Evolutionary conservation across 139 green algal species (phyloP).

Genomic region (Pedinophyceae sp.): DNA sequence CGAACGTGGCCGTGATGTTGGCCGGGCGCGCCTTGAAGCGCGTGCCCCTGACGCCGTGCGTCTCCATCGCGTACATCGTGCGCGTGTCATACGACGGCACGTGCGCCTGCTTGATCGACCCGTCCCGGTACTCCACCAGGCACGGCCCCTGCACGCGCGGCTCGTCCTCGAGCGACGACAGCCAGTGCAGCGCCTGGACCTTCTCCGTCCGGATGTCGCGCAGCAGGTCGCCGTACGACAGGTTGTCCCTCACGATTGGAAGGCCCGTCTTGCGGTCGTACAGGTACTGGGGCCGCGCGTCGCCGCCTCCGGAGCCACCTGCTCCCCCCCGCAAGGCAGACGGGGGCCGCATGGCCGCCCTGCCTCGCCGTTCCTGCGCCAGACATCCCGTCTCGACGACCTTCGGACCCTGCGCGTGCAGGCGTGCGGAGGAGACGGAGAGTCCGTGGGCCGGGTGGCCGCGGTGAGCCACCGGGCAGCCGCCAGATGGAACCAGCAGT

Average conservation of each 20-base stretch:
- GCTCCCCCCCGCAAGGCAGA: too few relatives aligned
- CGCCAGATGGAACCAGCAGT: too few relatives aligned
- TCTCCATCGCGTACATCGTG: conserved; percentile 45
- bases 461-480: too few relatives aligned
- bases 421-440: too few relatives aligned
- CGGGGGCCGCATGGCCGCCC: too few relatives aligned
- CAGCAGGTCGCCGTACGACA: conserved; percentile 35
- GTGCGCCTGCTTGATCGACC: conserved; percentile 35
- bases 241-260: conserved; percentile 2
- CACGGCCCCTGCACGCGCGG: conserved; percentile 33
- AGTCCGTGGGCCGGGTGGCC: too few relatives aligned
- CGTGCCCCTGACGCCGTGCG: conserved; percentile 27
- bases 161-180: conserved; percentile 9
- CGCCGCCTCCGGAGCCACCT: too few relatives aligned
- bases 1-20: background rate
- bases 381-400: too few relatives aligned
- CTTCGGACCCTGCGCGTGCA: too few relatives aligned
- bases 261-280: background rate
- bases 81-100: conserved; percentile 39
- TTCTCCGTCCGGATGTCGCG: conserved; percentile 31
- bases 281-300: too few relatives aligned
- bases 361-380: too few relatives aligned
- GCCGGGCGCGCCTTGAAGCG: background rate
- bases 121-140: conserved; percentile 35
- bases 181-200: conserved; percentile 41